A percentile compares a stretch with the other conserved stretches of the same genome.
Evolutionary conservation across 2,329 filamentous ascomycete species (phyloP).

Genomic region (Niveomyces coronatus): DNA sequence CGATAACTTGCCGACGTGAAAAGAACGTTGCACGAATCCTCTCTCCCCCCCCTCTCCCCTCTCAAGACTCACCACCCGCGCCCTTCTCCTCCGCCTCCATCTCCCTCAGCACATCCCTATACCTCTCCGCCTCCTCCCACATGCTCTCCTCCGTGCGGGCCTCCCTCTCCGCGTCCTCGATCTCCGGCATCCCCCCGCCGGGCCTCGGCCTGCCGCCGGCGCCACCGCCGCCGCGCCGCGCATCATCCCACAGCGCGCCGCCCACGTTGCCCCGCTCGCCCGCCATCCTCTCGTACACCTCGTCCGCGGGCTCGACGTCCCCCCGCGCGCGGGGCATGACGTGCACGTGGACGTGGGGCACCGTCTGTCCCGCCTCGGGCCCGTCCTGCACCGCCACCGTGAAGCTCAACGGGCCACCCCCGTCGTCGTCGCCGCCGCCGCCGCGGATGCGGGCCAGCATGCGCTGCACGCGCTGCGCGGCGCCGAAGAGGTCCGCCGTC

Average conservation of each 20-base stretch:
- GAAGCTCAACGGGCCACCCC: conserved; percentile 57
- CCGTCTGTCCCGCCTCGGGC: conserved; percentile 80
- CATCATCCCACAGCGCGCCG: conserved; percentile 51
- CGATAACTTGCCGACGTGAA: no score
- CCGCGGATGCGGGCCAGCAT: conserved; percentile 58
- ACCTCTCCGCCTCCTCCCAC: conserved; percentile 62
- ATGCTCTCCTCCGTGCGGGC: conserved; percentile 66
- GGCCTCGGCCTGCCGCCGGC: conserved; percentile 43
- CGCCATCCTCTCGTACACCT: conserved; percentile 75
- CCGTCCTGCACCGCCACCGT: conserved; percentile 97
- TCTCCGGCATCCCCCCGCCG: conserved; percentile 50
- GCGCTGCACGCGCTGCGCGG: conserved; percentile 70
- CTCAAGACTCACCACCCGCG: not conserved
- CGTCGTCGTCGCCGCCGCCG: conserved; percentile 38
- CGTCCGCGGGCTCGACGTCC: conserved; percentile 39
- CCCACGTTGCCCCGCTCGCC: conserved; percentile 77
- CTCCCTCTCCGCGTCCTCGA: conserved; percentile 61
- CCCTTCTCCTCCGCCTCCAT: conserved; percentile 24
- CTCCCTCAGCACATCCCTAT: conserved; percentile 40
- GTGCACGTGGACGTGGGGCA: conserved; percentile 88
- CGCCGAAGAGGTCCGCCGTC: conserved; percentile 72
- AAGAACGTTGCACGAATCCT: no score
- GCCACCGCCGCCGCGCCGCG: no score
- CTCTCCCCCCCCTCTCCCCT: not conserved
- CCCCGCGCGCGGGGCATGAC: conserved; percentile 62